A percentile compares a stretch with the other conserved stretches of the same genome.
Conservation (phyloP, 2,329 filamentous ascomycete species). For the Arthrobotrys pseudoclavata region DNA sequence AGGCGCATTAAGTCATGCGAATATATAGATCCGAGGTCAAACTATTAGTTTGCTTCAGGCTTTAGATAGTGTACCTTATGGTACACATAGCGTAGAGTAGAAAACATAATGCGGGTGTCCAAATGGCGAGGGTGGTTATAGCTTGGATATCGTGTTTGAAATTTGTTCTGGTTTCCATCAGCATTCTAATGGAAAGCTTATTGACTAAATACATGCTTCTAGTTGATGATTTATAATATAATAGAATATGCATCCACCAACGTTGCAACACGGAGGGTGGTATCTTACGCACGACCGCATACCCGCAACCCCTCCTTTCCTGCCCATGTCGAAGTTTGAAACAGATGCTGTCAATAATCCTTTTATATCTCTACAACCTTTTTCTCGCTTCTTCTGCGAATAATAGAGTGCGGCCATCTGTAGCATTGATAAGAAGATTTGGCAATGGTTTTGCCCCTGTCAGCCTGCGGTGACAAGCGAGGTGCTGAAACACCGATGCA, state of each 20-base stretch:
- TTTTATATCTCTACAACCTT: neutral
- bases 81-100: neutral
- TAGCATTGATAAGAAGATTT: neutral
- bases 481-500: constrained; percentile 11
- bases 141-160: neutral
- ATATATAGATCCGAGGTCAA: neutral
- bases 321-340: constrained; percentile 12
- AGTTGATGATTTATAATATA: neutral
- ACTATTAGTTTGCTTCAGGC: too few species aligned
- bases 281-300: constrained; percentile 24
- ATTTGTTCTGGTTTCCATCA: too few species aligned
- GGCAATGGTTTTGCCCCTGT: constrained; percentile 6
- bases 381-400: constrained; percentile 11
- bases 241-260: neutral
- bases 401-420: constrained; percentile 7
- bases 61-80: neutral
- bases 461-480: constrained; percentile 32
- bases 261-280: constrained; percentile 8
- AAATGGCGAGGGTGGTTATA: neutral
- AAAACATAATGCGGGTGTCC: neutral
- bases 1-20: neutral
- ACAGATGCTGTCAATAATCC: constrained; percentile 3
- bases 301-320: constrained; percentile 16
- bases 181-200: too few species aligned
- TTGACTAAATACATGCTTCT: too few species aligned